Evolutionary conservation across 1,284 basidiomycete genomes (phyloP).

Genomic region (Papiliotrema fonsecae): DNA sequence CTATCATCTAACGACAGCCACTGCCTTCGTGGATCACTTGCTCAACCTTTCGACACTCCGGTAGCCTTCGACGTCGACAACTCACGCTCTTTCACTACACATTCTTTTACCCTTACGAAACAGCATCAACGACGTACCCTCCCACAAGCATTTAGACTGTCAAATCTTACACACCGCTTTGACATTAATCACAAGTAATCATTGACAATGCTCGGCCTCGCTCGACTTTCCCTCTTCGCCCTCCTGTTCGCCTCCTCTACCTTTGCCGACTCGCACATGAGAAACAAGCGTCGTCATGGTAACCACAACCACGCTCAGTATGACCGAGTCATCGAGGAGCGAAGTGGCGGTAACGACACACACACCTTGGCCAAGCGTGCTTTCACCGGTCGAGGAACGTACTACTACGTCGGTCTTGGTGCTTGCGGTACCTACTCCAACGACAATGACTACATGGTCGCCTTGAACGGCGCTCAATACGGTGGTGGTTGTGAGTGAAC

Average conservation of each 20-base stretch:
- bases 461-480: constrained; percentile 30
- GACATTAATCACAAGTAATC: too few species aligned
- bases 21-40: too few species aligned
- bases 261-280: neutral
- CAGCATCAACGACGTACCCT: too few species aligned
- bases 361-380: constrained; percentile 9
- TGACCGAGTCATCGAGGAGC: neutral
- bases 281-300: neutral
- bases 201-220: neutral
- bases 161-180: too few species aligned
- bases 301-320: too few species aligned
- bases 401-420: constrained; percentile 26
- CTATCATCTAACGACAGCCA: too few species aligned
- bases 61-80: too few species aligned
- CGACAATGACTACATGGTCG: constrained; percentile 26
- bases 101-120: too few species aligned
- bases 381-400: constrained; percentile 16
- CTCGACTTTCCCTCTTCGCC: neutral
- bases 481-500: constrained; percentile 28
- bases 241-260: neutral
- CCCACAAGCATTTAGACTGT: too few species aligned
- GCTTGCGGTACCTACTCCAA: constrained; percentile 25
- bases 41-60: too few species aligned
- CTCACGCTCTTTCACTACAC: too few species aligned
- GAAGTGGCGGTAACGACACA: neutral